Percentiles rank a stretch among this genome's conserved stretches.
These are phyloP conservation scores for Marasmius tenuissimus DNA, from an alignment of 1,284 basidiomycete species.

Conservation along the genomic window DNA sequence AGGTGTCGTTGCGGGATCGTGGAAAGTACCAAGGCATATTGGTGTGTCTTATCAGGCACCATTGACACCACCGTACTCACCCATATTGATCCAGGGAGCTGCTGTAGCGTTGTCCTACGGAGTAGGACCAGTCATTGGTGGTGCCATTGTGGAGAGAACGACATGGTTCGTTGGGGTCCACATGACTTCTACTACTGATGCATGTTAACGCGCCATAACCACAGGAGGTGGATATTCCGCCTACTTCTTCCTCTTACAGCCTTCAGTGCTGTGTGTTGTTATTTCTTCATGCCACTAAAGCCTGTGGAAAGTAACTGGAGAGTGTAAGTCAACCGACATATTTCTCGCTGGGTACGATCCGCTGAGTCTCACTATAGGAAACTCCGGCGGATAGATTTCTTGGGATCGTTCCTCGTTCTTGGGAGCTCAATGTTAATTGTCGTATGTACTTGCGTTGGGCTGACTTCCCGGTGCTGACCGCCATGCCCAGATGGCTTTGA, in stretches of 20 bases:
- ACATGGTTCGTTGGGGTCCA: constrained; percentile 13
- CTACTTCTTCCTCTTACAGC: constrained; percentile 15
- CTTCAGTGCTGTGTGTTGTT: constrained; percentile 13
- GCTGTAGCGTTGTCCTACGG: constrained; percentile 21
- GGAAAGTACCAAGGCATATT: constrained; percentile 8
- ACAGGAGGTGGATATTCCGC: constrained; percentile 23
- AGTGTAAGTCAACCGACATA: constrained; percentile 5
- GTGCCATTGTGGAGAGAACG: constrained; percentile 17
- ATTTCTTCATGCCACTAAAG: constrained; percentile 22
- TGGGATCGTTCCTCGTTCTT: constrained; percentile 16
- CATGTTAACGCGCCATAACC: background rate
- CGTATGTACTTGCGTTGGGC: constrained; percentile 3
- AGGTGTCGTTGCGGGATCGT: constrained; percentile 20
- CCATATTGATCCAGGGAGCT: constrained; percentile 10
- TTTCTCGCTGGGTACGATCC: background rate
- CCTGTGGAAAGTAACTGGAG: constrained; percentile 17
- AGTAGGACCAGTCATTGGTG: constrained; percentile 20
- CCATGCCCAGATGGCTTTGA: constrained; percentile 16
- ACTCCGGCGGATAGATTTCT: constrained; percentile 16
- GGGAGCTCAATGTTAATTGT: constrained; percentile 15
- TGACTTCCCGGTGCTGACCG: background rate
- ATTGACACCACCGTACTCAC: background rate
- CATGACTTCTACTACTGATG: background rate
- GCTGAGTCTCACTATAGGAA: constrained; percentile 10
- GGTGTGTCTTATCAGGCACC: background rate